These are phyloP conservation scores for Nakazawaea populi DNA, from an alignment of 805 yeast species.

Conservation along the genomic window DNA sequence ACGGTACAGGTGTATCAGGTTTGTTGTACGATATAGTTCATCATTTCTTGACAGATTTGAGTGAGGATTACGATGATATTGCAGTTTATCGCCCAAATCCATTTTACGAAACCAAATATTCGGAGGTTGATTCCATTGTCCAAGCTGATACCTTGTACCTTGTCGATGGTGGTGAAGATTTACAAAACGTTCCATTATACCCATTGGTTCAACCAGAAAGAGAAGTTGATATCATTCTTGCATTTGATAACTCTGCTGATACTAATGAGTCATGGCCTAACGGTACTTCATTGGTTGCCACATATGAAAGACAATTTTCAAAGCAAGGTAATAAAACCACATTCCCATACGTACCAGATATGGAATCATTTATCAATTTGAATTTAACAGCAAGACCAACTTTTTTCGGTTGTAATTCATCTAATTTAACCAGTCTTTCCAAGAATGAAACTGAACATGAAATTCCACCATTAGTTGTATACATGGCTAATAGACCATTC, in stretches of 20 bases:
- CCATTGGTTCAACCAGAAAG: constrained; percentile 62
- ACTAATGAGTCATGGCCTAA: constrained; percentile 58
- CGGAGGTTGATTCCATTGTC: constrained; percentile 31
- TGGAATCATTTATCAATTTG: constrained; percentile 46
- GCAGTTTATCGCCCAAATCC: constrained; percentile 76
- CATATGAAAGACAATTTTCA: constrained; percentile 46
- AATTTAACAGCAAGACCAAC: constrained; percentile 66
- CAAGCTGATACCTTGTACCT: constrained; percentile 40
- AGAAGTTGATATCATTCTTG: constrained; percentile 56
- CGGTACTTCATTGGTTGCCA: constrained; percentile 52
- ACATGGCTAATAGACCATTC: constrained; percentile 68
- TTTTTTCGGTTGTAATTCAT: constrained; percentile 78
- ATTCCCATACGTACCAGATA: constrained; percentile 80
- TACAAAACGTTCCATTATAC: constrained; percentile 62
- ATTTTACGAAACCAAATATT: constrained; percentile 37
- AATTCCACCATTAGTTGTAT: constrained; percentile 71
- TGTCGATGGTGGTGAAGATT: constrained; percentile 79
- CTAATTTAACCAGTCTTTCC: constrained; percentile 41
- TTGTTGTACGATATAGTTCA: constrained; percentile 38
- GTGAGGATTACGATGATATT: constrained; percentile 53
- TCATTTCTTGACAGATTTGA: constrained; percentile 40
- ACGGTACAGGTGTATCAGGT: constrained; percentile 45
- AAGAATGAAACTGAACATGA: constrained; percentile 28
- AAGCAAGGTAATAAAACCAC: constrained; percentile 50
- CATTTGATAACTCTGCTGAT: constrained; percentile 65